Evolutionary conservation across 305 asterid species (phyloP).

Genomic region (Coffea humblotiana): DNA sequence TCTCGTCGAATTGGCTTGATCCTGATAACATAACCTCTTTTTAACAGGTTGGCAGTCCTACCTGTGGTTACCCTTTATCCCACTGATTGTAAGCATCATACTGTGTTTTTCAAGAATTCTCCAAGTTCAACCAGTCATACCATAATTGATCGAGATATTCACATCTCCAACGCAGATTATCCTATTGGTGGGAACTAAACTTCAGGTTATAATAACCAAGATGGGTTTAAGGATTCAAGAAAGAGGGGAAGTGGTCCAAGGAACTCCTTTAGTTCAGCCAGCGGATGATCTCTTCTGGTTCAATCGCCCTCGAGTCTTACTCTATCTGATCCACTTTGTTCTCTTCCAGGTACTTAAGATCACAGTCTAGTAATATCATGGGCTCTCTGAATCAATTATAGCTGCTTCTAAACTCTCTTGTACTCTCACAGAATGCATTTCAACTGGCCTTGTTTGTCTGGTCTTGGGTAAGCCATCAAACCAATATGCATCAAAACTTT

Average conservation of each 20-base stretch:
- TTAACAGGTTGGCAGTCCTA: conserved; percentile 45
- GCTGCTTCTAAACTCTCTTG: not conserved
- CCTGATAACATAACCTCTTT: conserved; percentile 1
- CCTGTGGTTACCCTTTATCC: conserved; percentile 56
- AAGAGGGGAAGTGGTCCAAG: conserved; percentile 54
- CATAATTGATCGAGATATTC: conserved; percentile 5
- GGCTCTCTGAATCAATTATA: not conserved
- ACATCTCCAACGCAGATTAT: conserved; percentile 34
- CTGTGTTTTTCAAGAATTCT: not conserved
- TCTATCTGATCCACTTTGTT: conserved; percentile 56
- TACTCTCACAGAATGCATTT: conserved; percentile 44
- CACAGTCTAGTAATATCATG: not conserved
- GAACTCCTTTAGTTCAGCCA: conserved; percentile 56
- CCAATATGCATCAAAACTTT: not conserved
- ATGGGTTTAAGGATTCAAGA: conserved; percentile 63
- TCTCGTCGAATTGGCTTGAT: not conserved
- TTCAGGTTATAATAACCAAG: conserved; percentile 57
- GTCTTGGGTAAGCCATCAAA: conserved; percentile 48
- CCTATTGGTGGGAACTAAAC: conserved; percentile 57
- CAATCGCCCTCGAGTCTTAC: conserved; percentile 49
- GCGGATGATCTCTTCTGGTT: conserved; percentile 70
- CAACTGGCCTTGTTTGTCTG: conserved; percentile 66
- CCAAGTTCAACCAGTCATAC: not conserved
- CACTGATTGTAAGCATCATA: conserved; percentile 40
- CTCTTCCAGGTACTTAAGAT: conserved; percentile 53